These are phyloP conservation scores for Peterozyma xylosa DNA, from an alignment of 805 yeast genomes.

Conservation along the genomic window DNA sequence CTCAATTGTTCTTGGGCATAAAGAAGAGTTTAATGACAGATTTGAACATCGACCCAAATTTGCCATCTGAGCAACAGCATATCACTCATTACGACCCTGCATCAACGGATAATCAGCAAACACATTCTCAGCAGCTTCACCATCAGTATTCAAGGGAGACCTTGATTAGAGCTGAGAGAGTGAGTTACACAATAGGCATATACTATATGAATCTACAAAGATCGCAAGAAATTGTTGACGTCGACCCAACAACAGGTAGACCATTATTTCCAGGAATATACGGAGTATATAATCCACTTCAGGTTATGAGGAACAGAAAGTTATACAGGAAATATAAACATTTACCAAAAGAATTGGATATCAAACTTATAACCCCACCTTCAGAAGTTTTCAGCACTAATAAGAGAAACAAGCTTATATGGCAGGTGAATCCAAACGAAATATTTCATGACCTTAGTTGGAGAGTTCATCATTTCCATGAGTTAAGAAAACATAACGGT, in stretches of 20 bases:
- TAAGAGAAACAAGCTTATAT: constrained; percentile 36
- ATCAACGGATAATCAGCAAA: constrained; percentile 7
- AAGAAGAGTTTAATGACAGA: constrained; percentile 34
- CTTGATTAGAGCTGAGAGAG: constrained; percentile 39
- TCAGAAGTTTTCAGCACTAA: constrained; percentile 53
- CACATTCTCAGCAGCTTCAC: constrained; percentile 1
- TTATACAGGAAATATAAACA: constrained; percentile 45
- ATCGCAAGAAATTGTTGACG: constrained; percentile 20
- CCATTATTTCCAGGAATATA: constrained; percentile 43
- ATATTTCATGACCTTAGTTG: constrained; percentile 48
- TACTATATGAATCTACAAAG: constrained; percentile 43
- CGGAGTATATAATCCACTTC: constrained; percentile 75
- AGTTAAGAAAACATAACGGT: constrained; percentile 36
- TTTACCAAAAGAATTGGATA: constrained; percentile 33
- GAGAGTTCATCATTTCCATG: constrained; percentile 50
- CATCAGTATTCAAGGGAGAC: constrained; percentile 27
- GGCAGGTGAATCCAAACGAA: constrained; percentile 64
- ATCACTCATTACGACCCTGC: neutral
- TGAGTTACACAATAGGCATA: constrained; percentile 36
- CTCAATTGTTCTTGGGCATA: constrained; percentile 32
- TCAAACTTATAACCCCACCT: constrained; percentile 51
- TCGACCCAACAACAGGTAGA: constrained; percentile 15
- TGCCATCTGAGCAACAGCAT: constrained; percentile 9
- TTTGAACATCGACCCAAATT: constrained; percentile 29
- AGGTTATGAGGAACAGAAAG: constrained; percentile 67